Evolutionary conservation across 768 basidiomycete genomes (phyloP).

Genomic region (Suillus subaureus): DNA sequence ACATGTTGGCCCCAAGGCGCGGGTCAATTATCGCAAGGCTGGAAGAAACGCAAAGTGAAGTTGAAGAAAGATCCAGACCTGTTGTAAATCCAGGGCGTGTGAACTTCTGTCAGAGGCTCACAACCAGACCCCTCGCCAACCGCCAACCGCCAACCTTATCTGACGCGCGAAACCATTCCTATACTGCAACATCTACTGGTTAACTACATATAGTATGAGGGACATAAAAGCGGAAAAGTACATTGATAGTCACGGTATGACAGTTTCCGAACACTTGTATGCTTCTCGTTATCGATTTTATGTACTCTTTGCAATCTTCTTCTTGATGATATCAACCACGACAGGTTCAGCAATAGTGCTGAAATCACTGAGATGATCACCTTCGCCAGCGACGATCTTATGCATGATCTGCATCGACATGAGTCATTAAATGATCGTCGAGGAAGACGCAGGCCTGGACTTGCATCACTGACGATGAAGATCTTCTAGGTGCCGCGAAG

Average conservation of each 20-base stretch:
- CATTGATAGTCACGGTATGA: background rate
- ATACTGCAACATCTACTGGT: background rate
- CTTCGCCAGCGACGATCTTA: constrained; percentile 94
- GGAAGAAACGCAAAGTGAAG: no score
- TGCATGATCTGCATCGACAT: constrained; percentile 73
- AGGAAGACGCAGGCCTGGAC: background rate
- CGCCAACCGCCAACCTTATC: no score
- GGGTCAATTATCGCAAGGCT: no score
- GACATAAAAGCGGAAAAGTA: background rate
- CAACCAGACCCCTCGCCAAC: no score
- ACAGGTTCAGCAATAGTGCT: constrained; percentile 89
- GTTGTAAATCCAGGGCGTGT: no score
- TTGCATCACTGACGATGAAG: constrained; percentile 70
- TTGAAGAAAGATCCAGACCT: no score
- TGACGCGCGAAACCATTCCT: background rate
- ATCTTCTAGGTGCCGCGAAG: constrained; percentile 96
- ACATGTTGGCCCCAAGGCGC: no score
- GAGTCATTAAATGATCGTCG: background rate
- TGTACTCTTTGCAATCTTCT: constrained; percentile 61
- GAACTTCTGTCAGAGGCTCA: no score
- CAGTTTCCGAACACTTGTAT: background rate
- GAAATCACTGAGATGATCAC: constrained; percentile 93
- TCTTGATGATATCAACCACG: constrained; percentile 84
- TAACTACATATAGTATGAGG: background rate
- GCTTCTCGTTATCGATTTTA: constrained; percentile 15